Evolutionary conservation across 1,139 yeast species (phyloP), one percentile per base, ranked within the genome.

Genomic region (Suhomyces anneliseae): DNA sequence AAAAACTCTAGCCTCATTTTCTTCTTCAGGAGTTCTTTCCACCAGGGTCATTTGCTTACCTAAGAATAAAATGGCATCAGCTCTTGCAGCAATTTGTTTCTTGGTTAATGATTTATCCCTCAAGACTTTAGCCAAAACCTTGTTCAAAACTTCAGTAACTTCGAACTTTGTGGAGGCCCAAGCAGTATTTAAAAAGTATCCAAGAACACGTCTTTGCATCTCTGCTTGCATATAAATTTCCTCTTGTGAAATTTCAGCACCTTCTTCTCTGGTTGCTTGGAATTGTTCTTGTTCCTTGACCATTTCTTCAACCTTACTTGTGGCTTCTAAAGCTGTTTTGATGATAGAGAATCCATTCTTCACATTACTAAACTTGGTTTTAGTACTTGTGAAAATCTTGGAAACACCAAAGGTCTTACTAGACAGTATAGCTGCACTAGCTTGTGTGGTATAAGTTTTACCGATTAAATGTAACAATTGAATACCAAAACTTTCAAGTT

Each of bases 161-260:
- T 87, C 95, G 59, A 81, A 86, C 57, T 83, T 85, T 12, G 90
- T 82, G 37, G 87, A 76, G 1, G 86, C 87, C 95, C 95, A 87
- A 24, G 88, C 90, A 8, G 89, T 84, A 14, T 86, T 87, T 47
- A 87, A 73, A 44, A 87, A 75, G 62, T 87, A 86, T 27, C 95
- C 93, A 3, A 87, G 84, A 65, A 85, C 78, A 34, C 78, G 68
- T 46, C 85, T 73, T 60, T 85, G 90, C 59, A 80, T 77, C 58
- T 84, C 86, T 7, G 81, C 85, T 53, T 79, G 79, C 58, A 79
- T 77, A 48, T 70, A 69, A 41, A 70, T 70, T 54, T 81, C 85
- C 51, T 71, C 70, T 11, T 64, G 69, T 1, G 77, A 60, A 24
- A 72, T 55, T 42, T 67, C 68, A 5, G 48, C 62, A 2, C 73